Base-by-base conservation (phyloP, 768 basidiomycete species). In the Xerocomellus intermedius region DNA sequence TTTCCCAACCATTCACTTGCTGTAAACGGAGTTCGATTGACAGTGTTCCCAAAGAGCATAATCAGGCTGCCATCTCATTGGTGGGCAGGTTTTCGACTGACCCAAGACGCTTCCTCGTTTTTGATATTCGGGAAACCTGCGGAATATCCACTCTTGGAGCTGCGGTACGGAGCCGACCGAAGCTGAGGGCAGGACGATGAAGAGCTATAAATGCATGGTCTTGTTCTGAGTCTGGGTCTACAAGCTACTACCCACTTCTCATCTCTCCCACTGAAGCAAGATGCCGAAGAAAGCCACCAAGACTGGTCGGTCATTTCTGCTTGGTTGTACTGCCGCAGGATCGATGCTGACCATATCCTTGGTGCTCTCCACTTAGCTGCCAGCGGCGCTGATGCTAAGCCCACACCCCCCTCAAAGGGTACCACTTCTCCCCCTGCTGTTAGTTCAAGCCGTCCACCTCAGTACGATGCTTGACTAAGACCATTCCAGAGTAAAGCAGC, bases 151-250 rank as follows among this genome's bases (percentile, higher is more conserved):
- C 38, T 42, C 37, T 48, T 13, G 54, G 53, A 42, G 46, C 36
- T 48, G 47, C 48, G 61, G 50, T 60, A 57, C 66, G 58, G 43
- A 30, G 32, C 51, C 45, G 46, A 59, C 58, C 67, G 55, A 57
- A 55, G 56, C 54, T 64, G 55, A 70, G 69, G 69, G 69, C 69
- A 69, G 67, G 64, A 49, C 59, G 30, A 54, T 39, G 50, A 46
- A 48, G 24, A 36, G 50, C 33, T 56, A 69, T 69, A 69, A 71
- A 66, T n/a, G 6, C 36, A 13, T 50, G 53, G 8, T 44, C 47
- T 52, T 26, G 30, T 44, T 44, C 44, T 33, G 32, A 47, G 28
- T 39, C 17, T 5, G 14, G 12, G 37, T 35, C 41, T 19, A 21
- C 48, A 42, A 42, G 9, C 42, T 37, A 45, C 35, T 3, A 33